Evolutionary conservation across 2,329 filamentous ascomycete species (phyloP).

Genomic region (Tolypocladium paradoxum): DNA sequence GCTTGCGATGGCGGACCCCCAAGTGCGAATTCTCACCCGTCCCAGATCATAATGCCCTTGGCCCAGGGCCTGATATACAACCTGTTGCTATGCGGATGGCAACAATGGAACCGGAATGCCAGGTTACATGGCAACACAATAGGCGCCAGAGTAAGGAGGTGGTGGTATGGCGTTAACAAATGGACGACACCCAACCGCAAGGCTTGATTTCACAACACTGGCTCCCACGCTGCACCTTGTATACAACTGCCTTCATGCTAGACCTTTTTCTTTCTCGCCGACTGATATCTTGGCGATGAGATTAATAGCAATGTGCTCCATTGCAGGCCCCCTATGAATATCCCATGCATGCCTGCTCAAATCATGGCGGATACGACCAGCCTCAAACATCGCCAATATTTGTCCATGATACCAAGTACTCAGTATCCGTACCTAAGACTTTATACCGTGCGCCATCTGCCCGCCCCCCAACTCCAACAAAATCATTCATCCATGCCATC

Average conservation of each 20-base stretch:
- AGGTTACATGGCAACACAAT: conserved; percentile 65
- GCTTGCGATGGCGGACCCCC: no score
- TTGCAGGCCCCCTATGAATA: neutral
- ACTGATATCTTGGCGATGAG: neutral
- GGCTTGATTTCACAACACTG: conserved; percentile 2
- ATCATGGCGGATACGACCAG: neutral
- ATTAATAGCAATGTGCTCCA: neutral
- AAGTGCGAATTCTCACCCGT: conserved; percentile 1
- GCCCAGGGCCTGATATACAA: conserved; percentile 86
- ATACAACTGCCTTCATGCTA: neutral
- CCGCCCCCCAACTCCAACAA: conserved; percentile 2
- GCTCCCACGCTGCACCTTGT: neutral
- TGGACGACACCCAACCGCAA: conserved; percentile 61
- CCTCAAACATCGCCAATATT: neutral
- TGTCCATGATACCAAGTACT: neutral
- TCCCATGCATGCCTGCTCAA: neutral
- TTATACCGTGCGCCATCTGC: conserved; percentile 1
- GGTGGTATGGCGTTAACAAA: conserved; percentile 94
- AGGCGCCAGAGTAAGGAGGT: conserved; percentile 69
- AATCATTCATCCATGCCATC: conserved; percentile 6
- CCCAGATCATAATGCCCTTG: conserved; percentile 71
- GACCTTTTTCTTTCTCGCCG: neutral
- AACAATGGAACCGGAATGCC: conserved; percentile 74
- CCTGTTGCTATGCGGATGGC: conserved; percentile 75
- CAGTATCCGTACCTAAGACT: neutral